Evolutionary conservation across 2,329 filamentous ascomycete species (phyloP).

Genomic region (Sarocladium strictum): DNA sequence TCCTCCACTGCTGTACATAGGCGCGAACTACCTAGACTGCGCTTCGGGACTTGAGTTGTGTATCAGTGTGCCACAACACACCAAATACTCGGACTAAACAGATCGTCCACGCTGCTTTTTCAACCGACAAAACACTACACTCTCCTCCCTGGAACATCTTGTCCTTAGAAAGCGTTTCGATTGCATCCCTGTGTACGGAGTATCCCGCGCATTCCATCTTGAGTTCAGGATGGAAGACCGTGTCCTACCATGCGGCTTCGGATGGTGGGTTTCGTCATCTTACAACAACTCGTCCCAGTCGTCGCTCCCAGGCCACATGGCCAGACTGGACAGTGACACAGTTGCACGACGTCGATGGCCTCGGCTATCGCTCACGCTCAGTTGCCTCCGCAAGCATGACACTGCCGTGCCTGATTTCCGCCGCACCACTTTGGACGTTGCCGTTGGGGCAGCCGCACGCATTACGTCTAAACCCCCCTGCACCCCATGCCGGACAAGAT

Average conservation of each 20-base stretch:
- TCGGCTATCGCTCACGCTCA: neutral
- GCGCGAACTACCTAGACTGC: too few species aligned
- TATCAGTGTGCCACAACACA: too few species aligned
- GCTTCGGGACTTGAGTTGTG: too few species aligned
- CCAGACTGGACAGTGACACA: constrained; percentile 8
- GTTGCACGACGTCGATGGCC: neutral
- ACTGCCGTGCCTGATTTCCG: neutral
- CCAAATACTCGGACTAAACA: too few species aligned
- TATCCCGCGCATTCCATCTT: neutral
- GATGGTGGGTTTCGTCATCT: neutral
- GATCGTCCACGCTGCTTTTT: too few species aligned
- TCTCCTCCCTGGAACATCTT: neutral
- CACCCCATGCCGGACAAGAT: neutral
- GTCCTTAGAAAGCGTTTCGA: neutral
- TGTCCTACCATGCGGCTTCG: neutral
- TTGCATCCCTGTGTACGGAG: neutral
- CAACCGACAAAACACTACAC: too few species aligned
- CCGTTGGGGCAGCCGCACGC: neutral
- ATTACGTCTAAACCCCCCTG: neutral
- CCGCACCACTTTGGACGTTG: neutral
- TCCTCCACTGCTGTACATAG: too few species aligned
- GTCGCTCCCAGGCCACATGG: constrained; percentile 8
- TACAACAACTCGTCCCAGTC: constrained; percentile 17
- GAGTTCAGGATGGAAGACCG: neutral
- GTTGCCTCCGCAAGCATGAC: neutral